A percentile compares a stretch with the other conserved stretches of the same genome.
Conservation (phyloP, 371 early-diverging fungal genomes). For the Mortierella sp. region DNA sequence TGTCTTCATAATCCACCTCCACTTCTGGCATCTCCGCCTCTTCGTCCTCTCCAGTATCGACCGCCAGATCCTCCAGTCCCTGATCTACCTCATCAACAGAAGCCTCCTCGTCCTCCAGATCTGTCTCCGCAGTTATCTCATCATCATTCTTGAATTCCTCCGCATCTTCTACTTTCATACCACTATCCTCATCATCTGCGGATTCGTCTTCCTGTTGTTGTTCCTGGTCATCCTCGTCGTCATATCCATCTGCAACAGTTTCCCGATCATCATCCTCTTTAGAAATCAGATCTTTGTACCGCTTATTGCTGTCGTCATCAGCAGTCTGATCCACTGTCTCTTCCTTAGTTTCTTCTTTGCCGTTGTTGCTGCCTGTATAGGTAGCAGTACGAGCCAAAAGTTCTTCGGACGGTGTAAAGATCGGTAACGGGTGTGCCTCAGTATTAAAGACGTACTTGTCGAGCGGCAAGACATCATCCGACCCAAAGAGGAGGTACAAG, state of each 20-base stretch:
- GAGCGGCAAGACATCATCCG: constrained; percentile 75
- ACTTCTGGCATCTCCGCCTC: constrained; percentile 26
- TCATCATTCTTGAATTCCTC: constrained; percentile 8
- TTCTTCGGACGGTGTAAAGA: constrained; percentile 58
- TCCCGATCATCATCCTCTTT: constrained; percentile 13
- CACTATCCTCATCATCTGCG: constrained; percentile 7
- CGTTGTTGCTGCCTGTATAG: background rate
- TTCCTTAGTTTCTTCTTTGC: background rate
- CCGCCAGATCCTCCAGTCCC: constrained; percentile 25
- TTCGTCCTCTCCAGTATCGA: constrained; percentile 20
- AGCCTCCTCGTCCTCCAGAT: background rate
- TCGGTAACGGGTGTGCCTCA: constrained; percentile 90
- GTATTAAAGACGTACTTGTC: constrained; percentile 89
- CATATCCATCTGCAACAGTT: background rate
- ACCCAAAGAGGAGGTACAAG: constrained; percentile 87
- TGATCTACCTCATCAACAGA: constrained; percentile 27
- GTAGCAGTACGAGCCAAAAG: constrained; percentile 23
- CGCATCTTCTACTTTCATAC: constrained; percentile 3
- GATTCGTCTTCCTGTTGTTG: constrained; percentile 5
- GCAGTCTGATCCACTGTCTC: background rate
- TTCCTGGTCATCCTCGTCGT: constrained; percentile 8
- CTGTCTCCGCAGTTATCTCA: background rate
- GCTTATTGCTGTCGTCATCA: background rate
- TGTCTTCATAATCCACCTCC: constrained; percentile 41
- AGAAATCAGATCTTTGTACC: constrained; percentile 6